Percentiles rank a stretch among this genome's conserved stretches.
Conservation (phyloP, 352 stramenopile species). For the Phytophthora pinifolia region DNA sequence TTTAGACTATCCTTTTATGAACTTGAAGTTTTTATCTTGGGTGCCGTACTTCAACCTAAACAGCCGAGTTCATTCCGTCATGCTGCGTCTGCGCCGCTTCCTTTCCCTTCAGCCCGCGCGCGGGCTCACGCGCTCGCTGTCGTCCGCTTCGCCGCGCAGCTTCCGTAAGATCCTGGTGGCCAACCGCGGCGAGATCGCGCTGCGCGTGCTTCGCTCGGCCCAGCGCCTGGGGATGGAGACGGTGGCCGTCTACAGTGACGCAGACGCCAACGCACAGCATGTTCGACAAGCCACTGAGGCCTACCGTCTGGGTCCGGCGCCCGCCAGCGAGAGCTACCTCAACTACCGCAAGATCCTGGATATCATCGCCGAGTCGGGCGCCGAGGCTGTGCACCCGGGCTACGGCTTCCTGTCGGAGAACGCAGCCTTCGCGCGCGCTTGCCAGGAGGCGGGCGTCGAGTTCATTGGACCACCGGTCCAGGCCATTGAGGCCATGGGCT, state of each 20-base stretch:
- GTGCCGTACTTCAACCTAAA: slow-evolving; percentile 14
- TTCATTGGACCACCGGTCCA: slow-evolving; percentile 90
- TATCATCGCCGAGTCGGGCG: slow-evolving; percentile 59
- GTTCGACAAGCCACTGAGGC: slow-evolving; percentile 77
- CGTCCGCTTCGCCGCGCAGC: slow-evolving; percentile 26
- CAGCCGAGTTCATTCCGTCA: slow-evolving; percentile 3
- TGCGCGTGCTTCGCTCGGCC: slow-evolving; percentile 83
- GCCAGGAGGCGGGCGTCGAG: slow-evolving; percentile 69
- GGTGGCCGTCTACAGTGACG: slow-evolving; percentile 90
- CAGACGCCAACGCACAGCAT: slow-evolving; percentile 77
- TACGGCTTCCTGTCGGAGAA: slow-evolving; percentile 94
- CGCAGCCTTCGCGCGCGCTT: slow-evolving; percentile 68
- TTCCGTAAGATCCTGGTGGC: slow-evolving; percentile 92
- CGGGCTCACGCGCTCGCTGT: slow-evolving; percentile 16
- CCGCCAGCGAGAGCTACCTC: slow-evolving; percentile 77
- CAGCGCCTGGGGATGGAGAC: slow-evolving; percentile 90
- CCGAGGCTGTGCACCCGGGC: slow-evolving; percentile 87
- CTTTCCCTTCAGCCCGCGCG: slow-evolving; percentile 2
- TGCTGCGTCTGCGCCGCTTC: slow-evolving; percentile 25
- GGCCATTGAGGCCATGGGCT: slow-evolving; percentile 92
- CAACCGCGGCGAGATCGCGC: slow-evolving; percentile 91
- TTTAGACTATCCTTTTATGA: not conserved
- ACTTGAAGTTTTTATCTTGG: slow-evolving; percentile 13
- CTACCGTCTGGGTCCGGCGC: slow-evolving; percentile 64
- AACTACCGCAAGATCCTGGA: slow-evolving; percentile 79